Evolutionary conservation across 2,329 filamentous ascomycete genomes (phyloP), one percentile per base, ranked within the genome.

Genomic region (Madurella fahalii): DNA sequence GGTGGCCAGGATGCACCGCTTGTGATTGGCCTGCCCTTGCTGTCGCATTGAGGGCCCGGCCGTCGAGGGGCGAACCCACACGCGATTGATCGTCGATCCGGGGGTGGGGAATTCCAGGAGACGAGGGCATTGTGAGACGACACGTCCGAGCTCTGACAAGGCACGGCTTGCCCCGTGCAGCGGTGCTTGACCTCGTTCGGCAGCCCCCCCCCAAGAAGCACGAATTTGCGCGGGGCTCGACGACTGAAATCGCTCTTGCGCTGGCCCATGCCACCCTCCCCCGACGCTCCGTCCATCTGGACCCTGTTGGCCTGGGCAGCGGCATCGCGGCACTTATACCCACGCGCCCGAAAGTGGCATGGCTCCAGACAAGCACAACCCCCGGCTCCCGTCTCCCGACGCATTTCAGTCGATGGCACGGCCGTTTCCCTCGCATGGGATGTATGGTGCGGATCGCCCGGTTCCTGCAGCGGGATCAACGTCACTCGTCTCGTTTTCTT

Each of bases 401-500:
- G 11, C 13, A 37, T 37, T 37, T 15, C 25, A 25, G 34, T 37
- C 16, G 11, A 45, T 42, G 37, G 44, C 43, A 42, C 37, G 45
- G 32, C 17, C 17, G 40, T 48, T 54, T 43, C 39, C 17, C 25
- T 37, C 13, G 17, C 43, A 45, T 47, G 39, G 40, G 12, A 5
- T 9, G n/a, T n/a, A 18, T 17, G 32, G 51, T 34, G 43, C 49
- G 25, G 57, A 56, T 56, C 50, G 31, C 34, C 53, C 40, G 25
- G 56, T 53, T 54, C 39, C 46, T 40, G 16, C 56, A 47, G 43
- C 53, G 47, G 56, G 56, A 58, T 58, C 56, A 20, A 32, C 53
- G 31, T 15, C 42, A 31, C 8, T 52, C 49, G 56, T 58, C 56
- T 58, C 56, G 50, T 46, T 50, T 42, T 50, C 39, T 34, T 9